Evolutionary conservation across 805 yeast species (phyloP).

Genomic region (Metschnikowia lochheadii): DNA sequence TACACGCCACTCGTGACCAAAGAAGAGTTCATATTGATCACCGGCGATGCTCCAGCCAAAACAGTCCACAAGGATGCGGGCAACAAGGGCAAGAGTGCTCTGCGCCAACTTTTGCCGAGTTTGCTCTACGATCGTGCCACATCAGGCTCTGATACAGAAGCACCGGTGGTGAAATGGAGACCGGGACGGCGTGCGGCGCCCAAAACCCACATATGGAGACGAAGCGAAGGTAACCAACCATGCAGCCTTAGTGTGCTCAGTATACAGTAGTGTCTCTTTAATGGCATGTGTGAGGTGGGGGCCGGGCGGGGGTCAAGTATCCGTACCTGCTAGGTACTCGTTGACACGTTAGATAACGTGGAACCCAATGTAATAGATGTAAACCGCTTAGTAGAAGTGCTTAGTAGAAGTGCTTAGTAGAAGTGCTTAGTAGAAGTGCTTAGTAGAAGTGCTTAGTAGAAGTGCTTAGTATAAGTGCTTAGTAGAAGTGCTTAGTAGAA

Average conservation of each 20-base stretch:
- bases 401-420: too few relatives aligned
- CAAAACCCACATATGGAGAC: slow-evolving; percentile 15
- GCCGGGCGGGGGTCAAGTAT: too few relatives aligned
- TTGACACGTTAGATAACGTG: too few relatives aligned
- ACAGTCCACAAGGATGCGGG: slow-evolving; percentile 19
- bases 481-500: too few relatives aligned
- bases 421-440: too few relatives aligned
- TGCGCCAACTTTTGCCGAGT: slow-evolving; percentile 39
- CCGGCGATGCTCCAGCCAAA: slow-evolving; percentile 35
- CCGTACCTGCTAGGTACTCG: too few relatives aligned
- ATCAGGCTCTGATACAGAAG: slow-evolving; percentile 35
- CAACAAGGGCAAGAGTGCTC: slow-evolving; percentile 20
- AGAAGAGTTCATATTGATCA: slow-evolving; percentile 36
- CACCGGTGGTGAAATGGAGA: slow-evolving; percentile 25
- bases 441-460: too few relatives aligned
- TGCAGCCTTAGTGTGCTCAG: slow-evolving; percentile 31
- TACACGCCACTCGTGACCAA: slow-evolving; percentile 39
- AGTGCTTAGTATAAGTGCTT: too few relatives aligned
- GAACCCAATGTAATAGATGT: too few relatives aligned
- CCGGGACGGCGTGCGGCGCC: slow-evolving; percentile 37
- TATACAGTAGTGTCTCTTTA: too few relatives aligned
- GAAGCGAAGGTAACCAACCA: slow-evolving; percentile 27
- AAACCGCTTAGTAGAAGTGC: too few relatives aligned
- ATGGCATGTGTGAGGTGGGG: too few relatives aligned
- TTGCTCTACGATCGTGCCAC: slow-evolving; percentile 36